Percentiles rank a stretch among this genome's conserved stretches.
Evolutionary conservation across 1,284 basidiomycete genomes (phyloP).

Genomic region (Puccinia coronata): DNA sequence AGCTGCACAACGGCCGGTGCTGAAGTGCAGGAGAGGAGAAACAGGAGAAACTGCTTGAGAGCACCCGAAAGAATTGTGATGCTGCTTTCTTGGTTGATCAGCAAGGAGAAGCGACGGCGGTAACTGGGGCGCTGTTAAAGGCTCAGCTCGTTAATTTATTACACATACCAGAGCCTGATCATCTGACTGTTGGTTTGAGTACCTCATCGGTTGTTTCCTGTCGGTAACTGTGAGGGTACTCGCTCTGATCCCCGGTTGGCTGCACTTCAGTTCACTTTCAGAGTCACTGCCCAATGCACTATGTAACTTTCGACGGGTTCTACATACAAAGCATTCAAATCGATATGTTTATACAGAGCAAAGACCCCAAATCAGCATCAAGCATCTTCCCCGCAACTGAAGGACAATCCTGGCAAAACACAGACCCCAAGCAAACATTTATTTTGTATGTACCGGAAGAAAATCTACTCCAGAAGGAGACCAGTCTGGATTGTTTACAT

Average conservation of each 20-base stretch:
- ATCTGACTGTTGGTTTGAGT: background rate
- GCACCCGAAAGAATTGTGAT: background rate
- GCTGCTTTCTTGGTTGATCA: background rate
- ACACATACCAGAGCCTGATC: background rate
- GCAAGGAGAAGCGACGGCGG: background rate
- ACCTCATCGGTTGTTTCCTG: background rate
- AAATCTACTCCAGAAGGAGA: no score
- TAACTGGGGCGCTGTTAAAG: background rate
- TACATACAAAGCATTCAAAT: no score
- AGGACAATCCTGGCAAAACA: no score
- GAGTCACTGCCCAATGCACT: no score
- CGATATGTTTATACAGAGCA: no score
- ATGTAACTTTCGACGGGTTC: no score
- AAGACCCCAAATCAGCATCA: no score
- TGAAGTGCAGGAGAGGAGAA: background rate
- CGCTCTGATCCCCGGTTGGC: background rate
- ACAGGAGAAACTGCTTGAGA: background rate
- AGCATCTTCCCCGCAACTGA: no score
- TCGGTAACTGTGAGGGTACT: constrained; percentile 19
- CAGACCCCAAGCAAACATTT: no score
- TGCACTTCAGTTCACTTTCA: no score
- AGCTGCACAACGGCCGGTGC: background rate
- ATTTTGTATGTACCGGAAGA: no score
- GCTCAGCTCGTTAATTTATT: background rate
- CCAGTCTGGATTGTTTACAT: no score